Conservation (phyloP, 2,329 filamentous ascomycete species). For the Magnaporthiopsis poae region DNA sequence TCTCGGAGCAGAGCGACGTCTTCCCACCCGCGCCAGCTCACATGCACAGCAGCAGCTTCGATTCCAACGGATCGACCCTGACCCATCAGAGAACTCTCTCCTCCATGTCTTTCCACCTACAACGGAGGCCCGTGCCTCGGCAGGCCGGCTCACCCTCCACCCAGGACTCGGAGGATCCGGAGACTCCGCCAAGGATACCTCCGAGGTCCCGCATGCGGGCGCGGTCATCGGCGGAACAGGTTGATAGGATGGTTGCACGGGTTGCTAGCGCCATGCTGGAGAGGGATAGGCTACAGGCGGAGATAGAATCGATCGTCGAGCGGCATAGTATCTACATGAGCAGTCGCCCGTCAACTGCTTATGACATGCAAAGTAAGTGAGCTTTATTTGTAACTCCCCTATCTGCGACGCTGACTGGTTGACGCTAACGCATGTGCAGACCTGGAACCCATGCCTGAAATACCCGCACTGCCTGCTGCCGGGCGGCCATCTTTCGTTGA, state of each 20-base stretch:
- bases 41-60: constrained; percentile 20
- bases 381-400: constrained; percentile 7
- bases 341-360: constrained; percentile 43
- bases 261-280: constrained; percentile 50
- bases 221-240: constrained; percentile 29
- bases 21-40: constrained; percentile 30
- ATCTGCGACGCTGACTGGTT: constrained; percentile 1
- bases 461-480: constrained; percentile 46
- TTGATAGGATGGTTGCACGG: constrained; percentile 43
- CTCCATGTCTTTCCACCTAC: constrained; percentile 47
- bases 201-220: constrained; percentile 35
- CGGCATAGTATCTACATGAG: constrained; percentile 47
- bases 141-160: constrained; percentile 18
- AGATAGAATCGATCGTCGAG: constrained; percentile 51
- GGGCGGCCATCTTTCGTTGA: constrained; percentile 47
- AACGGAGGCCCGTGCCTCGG: constrained; percentile 33
- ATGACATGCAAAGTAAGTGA: constrained; percentile 30
- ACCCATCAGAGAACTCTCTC: constrained; percentile 36
- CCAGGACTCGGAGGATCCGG: constrained; percentile 14
- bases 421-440: constrained; percentile 22
- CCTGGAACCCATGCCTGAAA: constrained; percentile 42
- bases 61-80: constrained; percentile 26
- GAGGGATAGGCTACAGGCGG: constrained; percentile 46
- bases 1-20: constrained; percentile 21
- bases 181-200: constrained; percentile 31